phyloP scores from a whole-genome alignment of 495 filamentous ascomycete genomes.

The Penicillium samsonianum region DNA sequence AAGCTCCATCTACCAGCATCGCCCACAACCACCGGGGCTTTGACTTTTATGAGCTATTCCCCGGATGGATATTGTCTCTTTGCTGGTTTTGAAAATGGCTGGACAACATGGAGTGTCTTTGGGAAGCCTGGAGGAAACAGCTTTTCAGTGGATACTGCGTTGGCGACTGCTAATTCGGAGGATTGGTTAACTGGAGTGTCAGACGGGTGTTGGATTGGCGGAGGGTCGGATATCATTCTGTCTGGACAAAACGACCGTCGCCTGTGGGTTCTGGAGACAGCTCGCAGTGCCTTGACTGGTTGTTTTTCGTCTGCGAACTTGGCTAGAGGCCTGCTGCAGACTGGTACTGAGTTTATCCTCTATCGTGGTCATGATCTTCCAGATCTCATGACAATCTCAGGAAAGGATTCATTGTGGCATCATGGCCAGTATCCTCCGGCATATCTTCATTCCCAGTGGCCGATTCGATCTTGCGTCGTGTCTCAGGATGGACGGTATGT shows the following conservation, averaged over 20 bases:
- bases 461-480: constrained; percentile 79
- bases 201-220: constrained; percentile 81
- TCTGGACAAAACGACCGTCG: constrained; percentile 67
- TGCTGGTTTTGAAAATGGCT: constrained; percentile 88
- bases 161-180: constrained; percentile 69
- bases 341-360: constrained; percentile 79
- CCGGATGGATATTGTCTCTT: constrained; percentile 97
- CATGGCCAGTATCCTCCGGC: constrained; percentile 79
- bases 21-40: constrained; percentile 58
- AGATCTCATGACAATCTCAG: constrained; percentile 85
- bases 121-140: constrained; percentile 84
- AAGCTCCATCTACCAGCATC: constrained; percentile 67
- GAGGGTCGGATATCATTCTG: constrained; percentile 82
- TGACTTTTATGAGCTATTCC: constrained; percentile 82
- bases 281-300: constrained; percentile 83
- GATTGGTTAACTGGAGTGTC: constrained; percentile 75
- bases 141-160: constrained; percentile 65
- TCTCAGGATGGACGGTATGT: constrained; percentile 93
- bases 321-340: constrained; percentile 83
- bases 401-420: constrained; percentile 92
- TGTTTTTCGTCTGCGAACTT: constrained; percentile 91
- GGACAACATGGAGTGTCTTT: constrained; percentile 96
- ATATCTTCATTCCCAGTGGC: constrained; percentile 90
- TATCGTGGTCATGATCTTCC: constrained; percentile 92
- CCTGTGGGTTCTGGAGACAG: constrained; percentile 88